Conservation (phyloP, 2,329 filamentous ascomycete species). For the Claviceps lovelessii region DNA sequence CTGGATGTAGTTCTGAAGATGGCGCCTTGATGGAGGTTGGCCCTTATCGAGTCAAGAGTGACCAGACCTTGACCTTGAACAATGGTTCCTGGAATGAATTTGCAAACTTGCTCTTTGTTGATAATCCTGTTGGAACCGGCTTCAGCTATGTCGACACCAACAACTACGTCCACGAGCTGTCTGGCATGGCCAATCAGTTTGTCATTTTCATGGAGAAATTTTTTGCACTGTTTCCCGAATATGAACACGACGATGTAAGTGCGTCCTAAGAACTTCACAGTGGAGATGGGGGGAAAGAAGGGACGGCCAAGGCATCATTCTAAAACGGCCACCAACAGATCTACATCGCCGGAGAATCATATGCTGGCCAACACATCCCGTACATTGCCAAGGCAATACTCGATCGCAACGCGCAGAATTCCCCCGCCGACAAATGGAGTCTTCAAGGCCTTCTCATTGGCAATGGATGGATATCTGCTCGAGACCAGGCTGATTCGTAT, state of each 20-base stretch:
- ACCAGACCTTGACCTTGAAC: constrained; percentile 59
- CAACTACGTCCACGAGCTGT: constrained; percentile 70
- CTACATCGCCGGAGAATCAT: constrained; percentile 92
- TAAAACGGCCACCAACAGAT: constrained; percentile 38
- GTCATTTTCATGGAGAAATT: constrained; percentile 81
- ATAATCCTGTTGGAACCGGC: constrained; percentile 91
- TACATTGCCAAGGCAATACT: constrained; percentile 90
- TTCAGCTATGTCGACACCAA: constrained; percentile 92
- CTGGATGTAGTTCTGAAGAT: constrained; percentile 94
- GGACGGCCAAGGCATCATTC: not conserved
- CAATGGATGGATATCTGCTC: constrained; percentile 91
- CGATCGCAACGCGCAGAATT: constrained; percentile 60
- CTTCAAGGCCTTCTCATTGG: constrained; percentile 80
- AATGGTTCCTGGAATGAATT: constrained; percentile 99
- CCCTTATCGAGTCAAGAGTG: constrained; percentile 72
- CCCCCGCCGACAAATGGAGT: constrained; percentile 42
- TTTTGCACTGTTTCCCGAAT: constrained; percentile 82
- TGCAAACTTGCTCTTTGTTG: constrained; percentile 89
- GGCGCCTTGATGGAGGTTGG: constrained; percentile 93
- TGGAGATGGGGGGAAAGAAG: not conserved
- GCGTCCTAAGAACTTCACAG: not conserved
- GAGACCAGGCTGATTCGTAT: constrained; percentile 81
- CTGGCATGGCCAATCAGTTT: constrained; percentile 82
- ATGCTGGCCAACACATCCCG: constrained; percentile 90
- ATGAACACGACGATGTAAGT: constrained; percentile 79